Evolutionary conservation across 2,329 filamentous ascomycete genomes (phyloP), one percentile per base, ranked within the genome.

Genomic region (Alternaria consortialis): DNA sequence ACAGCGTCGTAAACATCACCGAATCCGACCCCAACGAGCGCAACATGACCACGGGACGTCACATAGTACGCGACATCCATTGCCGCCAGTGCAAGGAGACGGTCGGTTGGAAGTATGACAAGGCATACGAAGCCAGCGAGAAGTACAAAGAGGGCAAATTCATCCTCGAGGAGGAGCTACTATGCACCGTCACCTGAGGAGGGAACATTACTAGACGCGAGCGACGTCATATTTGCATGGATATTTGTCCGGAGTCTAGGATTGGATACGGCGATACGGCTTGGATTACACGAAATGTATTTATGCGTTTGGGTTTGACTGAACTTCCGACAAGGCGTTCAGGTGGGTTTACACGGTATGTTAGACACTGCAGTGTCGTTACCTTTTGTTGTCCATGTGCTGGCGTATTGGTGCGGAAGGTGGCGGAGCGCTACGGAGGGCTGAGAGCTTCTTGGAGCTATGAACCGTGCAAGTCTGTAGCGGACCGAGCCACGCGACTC

Each of bases 91-190:
- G 95, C 86, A 91, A 91, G 77, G 91, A 94, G 79, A 91, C 90
- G 31, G 95, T 99, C 54, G 95, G 95, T 36, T 99, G 95, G 95
- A 98, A 97, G 80, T 99, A 99, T 79, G 95, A 99, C 81, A 97
- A 96, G 83, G 95, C 95, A 1, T 98, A 91, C 78, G 95, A 99
- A 83, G 80, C 84, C 34, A 90, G 86, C 66, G 94, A 99, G 86
- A 97, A 97, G 82, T 99, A 99, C 82, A 99, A 99, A 84, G 95
- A 99, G 84, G 94, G 93, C 57, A 99, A 98, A 82, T 98, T 91
- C 78, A 99, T 99, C 62, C 85, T 99, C 58, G 94, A 98, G 83
- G 92, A 91, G 32, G 94, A 97, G 82, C 81, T 97, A 66, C 84
- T 98, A 39, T 94, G 91, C 80, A 90, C 88, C 69, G 93, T 97